Conservation (phyloP, 306 rosid genomes). For the Quercus wislizeni region DNA sequence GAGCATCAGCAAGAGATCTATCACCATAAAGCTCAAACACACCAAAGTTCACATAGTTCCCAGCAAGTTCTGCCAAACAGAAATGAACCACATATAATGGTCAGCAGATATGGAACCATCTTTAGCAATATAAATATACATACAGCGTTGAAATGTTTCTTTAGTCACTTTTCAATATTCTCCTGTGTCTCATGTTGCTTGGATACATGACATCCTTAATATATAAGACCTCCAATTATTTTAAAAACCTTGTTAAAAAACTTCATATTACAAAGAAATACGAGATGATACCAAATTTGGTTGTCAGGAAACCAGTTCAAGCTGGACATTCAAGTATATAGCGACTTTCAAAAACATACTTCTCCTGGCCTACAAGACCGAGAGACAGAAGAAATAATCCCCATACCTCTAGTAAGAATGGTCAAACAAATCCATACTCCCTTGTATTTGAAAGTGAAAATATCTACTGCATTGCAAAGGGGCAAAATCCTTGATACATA, state of each 20-base stretch:
- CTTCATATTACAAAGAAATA: too few relatives aligned
- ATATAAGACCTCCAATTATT: too few relatives aligned
- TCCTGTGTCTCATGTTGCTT: not conserved
- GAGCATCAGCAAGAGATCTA: constrained; percentile 70
- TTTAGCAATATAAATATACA: not conserved
- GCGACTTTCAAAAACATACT: not conserved
- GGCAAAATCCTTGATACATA: too few relatives aligned
- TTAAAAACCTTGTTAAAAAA: too few relatives aligned
- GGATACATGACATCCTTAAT: not conserved
- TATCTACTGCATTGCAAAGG: constrained; percentile 29
- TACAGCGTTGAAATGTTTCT: not conserved
- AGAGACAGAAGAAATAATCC: constrained; percentile 3
- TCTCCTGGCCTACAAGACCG: too few relatives aligned
- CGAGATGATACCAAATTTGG: too few relatives aligned
- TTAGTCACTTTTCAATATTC: not conserved
- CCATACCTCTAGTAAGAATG: constrained; percentile 70
- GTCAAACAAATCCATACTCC: constrained; percentile 82
- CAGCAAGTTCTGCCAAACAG: constrained; percentile 61
- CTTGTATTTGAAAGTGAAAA: constrained; percentile 77
- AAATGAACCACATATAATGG: constrained; percentile 10
- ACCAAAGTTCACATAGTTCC: constrained; percentile 90
- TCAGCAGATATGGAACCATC: too few relatives aligned
- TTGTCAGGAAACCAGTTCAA: too few relatives aligned
- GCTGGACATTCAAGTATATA: too few relatives aligned
- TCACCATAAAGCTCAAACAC: constrained; percentile 93